Percentiles rank a stretch among this genome's conserved stretches.
Evolutionary conservation across 1,284 basidiomycete genomes (phyloP).

Genomic region (Austroboletus rostrupii): DNA sequence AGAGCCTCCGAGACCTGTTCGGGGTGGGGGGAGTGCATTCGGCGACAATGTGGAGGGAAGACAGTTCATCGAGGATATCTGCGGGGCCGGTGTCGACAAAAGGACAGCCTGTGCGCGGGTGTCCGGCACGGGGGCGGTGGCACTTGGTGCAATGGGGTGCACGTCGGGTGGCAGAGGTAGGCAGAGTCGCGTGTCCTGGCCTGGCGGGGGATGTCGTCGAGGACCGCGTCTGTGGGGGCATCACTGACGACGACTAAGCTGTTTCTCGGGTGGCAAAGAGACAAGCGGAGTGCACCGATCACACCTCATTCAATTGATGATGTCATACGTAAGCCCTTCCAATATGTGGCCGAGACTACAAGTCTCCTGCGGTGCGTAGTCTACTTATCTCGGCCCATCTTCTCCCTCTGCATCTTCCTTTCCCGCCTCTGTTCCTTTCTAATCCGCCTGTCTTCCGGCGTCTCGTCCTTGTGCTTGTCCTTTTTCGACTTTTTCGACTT

Average conservation of each 20-base stretch:
- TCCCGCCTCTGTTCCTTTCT: conserved; percentile 66
- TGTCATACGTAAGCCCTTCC: too few relatives aligned
- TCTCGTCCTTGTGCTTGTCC: conserved; percentile 66
- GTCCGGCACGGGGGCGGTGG: conserved; percentile 48
- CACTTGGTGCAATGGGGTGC: conserved; percentile 50
- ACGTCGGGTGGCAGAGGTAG: conserved; percentile 33
- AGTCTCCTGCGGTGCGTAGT: too few relatives aligned
- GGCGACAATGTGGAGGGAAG: conserved; percentile 30
- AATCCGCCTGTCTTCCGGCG: conserved; percentile 69
- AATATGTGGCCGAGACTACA: too few relatives aligned
- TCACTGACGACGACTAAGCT: neutral
- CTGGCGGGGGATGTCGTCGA: conserved; percentile 27
- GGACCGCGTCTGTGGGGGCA: conserved; percentile 30
- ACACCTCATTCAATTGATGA: too few relatives aligned
- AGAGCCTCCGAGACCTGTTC: conserved; percentile 18
- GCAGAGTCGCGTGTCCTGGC: conserved; percentile 16
- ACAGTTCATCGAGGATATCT: conserved; percentile 24
- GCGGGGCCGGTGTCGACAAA: conserved; percentile 24
- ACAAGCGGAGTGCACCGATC: too few relatives aligned
- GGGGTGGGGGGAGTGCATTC: neutral
- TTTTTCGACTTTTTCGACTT: conserved; percentile 56
- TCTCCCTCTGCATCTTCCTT: conserved; percentile 48
- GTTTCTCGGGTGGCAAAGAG: too few relatives aligned
- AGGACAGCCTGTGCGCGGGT: conserved; percentile 57
- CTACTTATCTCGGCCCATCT: conserved; percentile 40